Conservation (phyloP, 805 yeast genomes). For the Candida stauntonica region DNA sequence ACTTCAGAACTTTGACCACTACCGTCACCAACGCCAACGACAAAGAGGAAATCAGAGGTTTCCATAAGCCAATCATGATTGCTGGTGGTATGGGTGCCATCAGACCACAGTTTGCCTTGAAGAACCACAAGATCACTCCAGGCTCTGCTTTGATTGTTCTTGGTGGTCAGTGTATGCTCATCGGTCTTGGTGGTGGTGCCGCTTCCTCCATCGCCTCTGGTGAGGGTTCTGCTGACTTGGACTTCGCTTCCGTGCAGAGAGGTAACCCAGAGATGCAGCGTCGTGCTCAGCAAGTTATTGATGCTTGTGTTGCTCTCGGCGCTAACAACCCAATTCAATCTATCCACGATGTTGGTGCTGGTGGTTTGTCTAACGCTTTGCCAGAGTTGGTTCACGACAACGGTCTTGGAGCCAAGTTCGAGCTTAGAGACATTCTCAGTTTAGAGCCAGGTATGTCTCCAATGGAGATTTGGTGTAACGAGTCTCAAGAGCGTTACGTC, state of each 20-base stretch:
- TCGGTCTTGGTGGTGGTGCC: conserved; percentile 99
- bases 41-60: conserved; percentile 80
- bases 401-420: conserved; percentile 90
- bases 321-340: conserved; percentile 79
- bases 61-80: conserved; percentile 98
- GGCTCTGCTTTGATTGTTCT: conserved; percentile 88
- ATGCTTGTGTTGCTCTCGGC: conserved; percentile 85
- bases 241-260: conserved; percentile 98
- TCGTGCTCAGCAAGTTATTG: conserved; percentile 97
- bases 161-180: conserved; percentile 97
- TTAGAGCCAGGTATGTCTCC: conserved; percentile 99
- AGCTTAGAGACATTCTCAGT: conserved; percentile 82
- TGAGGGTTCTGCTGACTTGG: conserved; percentile 92
- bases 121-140: conserved; percentile 83
- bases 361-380: conserved; percentile 94
- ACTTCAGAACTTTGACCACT: conserved; percentile 91
- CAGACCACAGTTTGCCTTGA: conserved; percentile 87
- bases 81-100: conserved; percentile 99
- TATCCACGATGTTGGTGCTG: conserved; percentile 99
- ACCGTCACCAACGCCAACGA: conserved; percentile 59
- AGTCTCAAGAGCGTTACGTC: conserved; percentile 97
- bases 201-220: conserved; percentile 97
- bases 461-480: conserved; percentile 99
- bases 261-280: conserved; percentile 99
- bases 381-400: conserved; percentile 98